phyloP scores from a whole-genome alignment of 2,329 filamentous ascomycete genomes.

The Ophiocordyceps australis region DNA sequence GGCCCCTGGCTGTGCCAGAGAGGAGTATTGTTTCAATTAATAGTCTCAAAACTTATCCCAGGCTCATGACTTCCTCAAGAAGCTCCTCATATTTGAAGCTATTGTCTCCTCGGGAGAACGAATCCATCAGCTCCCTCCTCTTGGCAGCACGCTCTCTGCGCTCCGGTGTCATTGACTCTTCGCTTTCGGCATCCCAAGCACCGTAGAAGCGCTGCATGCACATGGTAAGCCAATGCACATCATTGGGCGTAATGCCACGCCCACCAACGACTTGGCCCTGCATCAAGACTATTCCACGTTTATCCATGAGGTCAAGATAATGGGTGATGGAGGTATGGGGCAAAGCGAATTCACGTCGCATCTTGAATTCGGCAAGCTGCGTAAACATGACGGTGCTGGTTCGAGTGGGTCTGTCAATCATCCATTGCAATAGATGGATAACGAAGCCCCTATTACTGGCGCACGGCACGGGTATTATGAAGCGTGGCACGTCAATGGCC shows the following conservation, averaged over 20 bases:
- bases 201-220: slow-evolving; percentile 91
- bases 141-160: slow-evolving; percentile 38
- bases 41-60: slow-evolving; percentile 28
- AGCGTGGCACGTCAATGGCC: slow-evolving; percentile 64
- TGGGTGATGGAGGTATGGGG: slow-evolving; percentile 92
- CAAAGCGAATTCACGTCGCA: slow-evolving; percentile 72
- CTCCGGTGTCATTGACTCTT: slow-evolving; percentile 13
- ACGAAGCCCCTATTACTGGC: slow-evolving; percentile 54
- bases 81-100: slow-evolving; percentile 71
- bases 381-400: slow-evolving; percentile 79
- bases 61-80: slow-evolving; percentile 75
- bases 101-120: slow-evolving; percentile 64
- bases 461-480: slow-evolving; percentile 75
- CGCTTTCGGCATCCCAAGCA: slow-evolving; percentile 31
- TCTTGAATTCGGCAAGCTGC: slow-evolving; percentile 81
- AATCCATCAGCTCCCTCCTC: slow-evolving; percentile 55
- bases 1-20: too few relatives aligned
- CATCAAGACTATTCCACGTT: slow-evolving; percentile 69
- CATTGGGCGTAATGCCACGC: slow-evolving; percentile 56
- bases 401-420: slow-evolving; percentile 50
- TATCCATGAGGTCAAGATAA: slow-evolving; percentile 59
- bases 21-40: too few relatives aligned
- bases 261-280: slow-evolving; percentile 65
- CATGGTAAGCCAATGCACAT: slow-evolving; percentile 82
- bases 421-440: slow-evolving; percentile 95